Percentiles rank a stretch among this genome's conserved stretches.
These are phyloP conservation scores for Phalaenopsis aphrodite DNA, from an alignment of 106 monocot species.

Conservation along the genomic window DNA sequence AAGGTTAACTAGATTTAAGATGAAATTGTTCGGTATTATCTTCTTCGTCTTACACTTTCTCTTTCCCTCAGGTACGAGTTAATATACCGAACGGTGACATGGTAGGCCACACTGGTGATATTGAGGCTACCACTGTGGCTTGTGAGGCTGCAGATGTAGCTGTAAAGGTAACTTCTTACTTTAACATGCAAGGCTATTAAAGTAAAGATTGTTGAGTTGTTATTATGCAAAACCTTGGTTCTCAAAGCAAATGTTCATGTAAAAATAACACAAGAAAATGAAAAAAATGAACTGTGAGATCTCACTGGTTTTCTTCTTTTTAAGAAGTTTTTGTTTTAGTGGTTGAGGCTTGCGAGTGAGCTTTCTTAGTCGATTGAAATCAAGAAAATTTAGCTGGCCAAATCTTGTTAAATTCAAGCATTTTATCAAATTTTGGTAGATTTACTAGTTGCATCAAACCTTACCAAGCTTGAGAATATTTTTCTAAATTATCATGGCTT, in stretches of 20 bases:
- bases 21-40: neutral
- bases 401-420: too few relatives aligned
- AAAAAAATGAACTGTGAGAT: too few relatives aligned
- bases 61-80: constrained; percentile 45
- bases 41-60: neutral
- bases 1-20: neutral
- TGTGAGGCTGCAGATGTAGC: constrained; percentile 80
- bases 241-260: too few relatives aligned
- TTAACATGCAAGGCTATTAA: neutral
- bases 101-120: constrained; percentile 96
- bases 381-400: too few relatives aligned
- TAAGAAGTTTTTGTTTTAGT: too few relatives aligned
- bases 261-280: too few relatives aligned
- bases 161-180: constrained; percentile 48
- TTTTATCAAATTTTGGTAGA: too few relatives aligned
- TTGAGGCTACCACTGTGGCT: constrained; percentile 73
- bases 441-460: too few relatives aligned
- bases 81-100: constrained; percentile 83
- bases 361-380: too few relatives aligned
- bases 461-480: too few relatives aligned
- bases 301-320: too few relatives aligned
- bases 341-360: too few relatives aligned
- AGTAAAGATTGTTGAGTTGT: neutral
- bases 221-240: neutral
- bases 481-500: neutral